Evolutionary conservation across 2,329 filamentous ascomycete species (phyloP).

Genomic region (Gnomoniopsis sp.): DNA sequence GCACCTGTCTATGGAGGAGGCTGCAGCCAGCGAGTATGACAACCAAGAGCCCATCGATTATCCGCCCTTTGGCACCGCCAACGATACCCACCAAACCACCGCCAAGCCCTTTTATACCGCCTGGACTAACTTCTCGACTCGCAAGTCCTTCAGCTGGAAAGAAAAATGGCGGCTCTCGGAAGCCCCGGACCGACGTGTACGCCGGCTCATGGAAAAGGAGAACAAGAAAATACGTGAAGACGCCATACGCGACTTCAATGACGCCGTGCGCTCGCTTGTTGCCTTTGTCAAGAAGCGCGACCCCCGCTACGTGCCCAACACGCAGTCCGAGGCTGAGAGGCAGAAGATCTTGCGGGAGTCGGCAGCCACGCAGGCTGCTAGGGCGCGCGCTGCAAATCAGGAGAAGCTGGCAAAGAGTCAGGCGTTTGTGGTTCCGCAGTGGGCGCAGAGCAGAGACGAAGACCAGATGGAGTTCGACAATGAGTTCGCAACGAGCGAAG

Average conservation of each 20-base stretch:
- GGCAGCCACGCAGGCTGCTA: slow-evolving; percentile 78
- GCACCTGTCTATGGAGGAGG: slow-evolving; percentile 76
- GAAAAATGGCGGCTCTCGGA: slow-evolving; percentile 81
- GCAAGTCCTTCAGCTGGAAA: slow-evolving; percentile 85
- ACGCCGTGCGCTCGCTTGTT: slow-evolving; percentile 81
- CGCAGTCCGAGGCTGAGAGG: slow-evolving; percentile 74
- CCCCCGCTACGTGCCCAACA: slow-evolving; percentile 75
- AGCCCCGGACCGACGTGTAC: slow-evolving; percentile 78
- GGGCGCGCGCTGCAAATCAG: slow-evolving; percentile 76
- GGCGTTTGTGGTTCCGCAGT: slow-evolving; percentile 65
- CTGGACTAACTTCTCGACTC: slow-evolving; percentile 81
- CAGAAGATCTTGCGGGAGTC: slow-evolving; percentile 75
- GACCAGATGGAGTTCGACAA: slow-evolving; percentile 44
- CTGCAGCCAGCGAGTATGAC: slow-evolving; percentile 68
- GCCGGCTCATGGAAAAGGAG: slow-evolving; percentile 90
- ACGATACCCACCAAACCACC: slow-evolving; percentile 70
- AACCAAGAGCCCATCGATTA: slow-evolving; percentile 61
- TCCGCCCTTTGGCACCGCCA: slow-evolving; percentile 77
- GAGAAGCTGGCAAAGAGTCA: slow-evolving; percentile 55
- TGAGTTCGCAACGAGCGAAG: slow-evolving; percentile 59
- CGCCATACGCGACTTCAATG: slow-evolving; percentile 84
- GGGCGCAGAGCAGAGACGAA: slow-evolving; percentile 62
- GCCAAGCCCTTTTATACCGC: slow-evolving; percentile 77
- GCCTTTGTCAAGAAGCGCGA: slow-evolving; percentile 89
- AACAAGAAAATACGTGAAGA: slow-evolving; percentile 83